Evolutionary conservation across 2,329 filamentous ascomycete genomes (phyloP).

Genomic region (Aspergillus ibericus): DNA sequence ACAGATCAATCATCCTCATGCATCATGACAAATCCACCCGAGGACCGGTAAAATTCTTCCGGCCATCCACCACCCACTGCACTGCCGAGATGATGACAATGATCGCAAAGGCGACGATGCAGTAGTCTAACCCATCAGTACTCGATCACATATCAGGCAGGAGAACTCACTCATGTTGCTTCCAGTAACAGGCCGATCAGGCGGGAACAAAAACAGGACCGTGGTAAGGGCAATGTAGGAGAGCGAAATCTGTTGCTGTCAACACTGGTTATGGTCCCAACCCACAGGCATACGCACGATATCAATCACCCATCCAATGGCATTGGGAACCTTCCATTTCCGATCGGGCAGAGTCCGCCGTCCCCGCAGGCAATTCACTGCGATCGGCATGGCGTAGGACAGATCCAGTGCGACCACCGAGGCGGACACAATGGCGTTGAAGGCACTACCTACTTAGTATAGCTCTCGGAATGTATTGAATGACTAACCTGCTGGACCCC

Average conservation of each 20-base stretch:
- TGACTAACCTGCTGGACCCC: constrained; percentile 49
- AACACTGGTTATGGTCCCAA: not conserved
- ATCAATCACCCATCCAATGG: constrained; percentile 62
- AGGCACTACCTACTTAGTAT: constrained; percentile 50
- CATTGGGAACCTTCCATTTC: constrained; percentile 55
- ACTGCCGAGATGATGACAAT: constrained; percentile 57
- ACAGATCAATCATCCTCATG: too few relatives aligned
- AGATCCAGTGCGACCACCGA: constrained; percentile 71
- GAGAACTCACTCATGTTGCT: constrained; percentile 64
- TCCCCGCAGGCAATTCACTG: constrained; percentile 67
- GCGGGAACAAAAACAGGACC: constrained; percentile 72
- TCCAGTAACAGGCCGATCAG: constrained; percentile 61
- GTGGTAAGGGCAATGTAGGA: constrained; percentile 67
- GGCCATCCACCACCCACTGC: constrained; percentile 61
- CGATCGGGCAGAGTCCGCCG: constrained; percentile 63
- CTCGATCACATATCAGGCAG: not conserved
- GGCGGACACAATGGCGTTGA: constrained; percentile 69
- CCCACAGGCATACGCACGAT: constrained; percentile 34
- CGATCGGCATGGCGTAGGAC: constrained; percentile 71
- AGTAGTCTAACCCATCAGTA: constrained; percentile 32
- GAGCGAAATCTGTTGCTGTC: constrained; percentile 49
- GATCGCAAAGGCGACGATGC: constrained; percentile 55
- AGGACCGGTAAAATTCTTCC: constrained; percentile 60
- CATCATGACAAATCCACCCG: not conserved
- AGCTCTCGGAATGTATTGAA: fast-evolving